These are phyloP conservation scores for Pseudocercospora eumusae DNA, from an alignment of 2,329 filamentous ascomycete genomes.

Conservation along the genomic window DNA sequence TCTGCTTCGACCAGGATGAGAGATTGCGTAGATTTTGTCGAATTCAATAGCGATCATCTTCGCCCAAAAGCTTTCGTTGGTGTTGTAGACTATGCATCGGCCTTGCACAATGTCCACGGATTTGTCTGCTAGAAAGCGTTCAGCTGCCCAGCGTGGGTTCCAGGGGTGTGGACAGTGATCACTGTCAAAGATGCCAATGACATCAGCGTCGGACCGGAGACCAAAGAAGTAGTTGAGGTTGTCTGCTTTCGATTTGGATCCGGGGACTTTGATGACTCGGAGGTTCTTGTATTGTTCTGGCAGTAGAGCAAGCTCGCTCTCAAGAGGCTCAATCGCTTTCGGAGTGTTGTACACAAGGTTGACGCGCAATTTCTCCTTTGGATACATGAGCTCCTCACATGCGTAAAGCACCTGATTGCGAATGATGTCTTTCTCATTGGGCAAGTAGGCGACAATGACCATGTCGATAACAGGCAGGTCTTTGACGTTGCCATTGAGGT, in stretches of 20 bases:
- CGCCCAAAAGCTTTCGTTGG: conserved; percentile 47
- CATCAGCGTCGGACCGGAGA: conserved; percentile 48
- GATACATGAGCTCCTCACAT: conserved; percentile 51
- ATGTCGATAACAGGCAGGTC: conserved; percentile 50
- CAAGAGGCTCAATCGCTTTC: conserved; percentile 49
- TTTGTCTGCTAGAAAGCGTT: conserved; percentile 48
- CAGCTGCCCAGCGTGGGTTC: conserved; percentile 52
- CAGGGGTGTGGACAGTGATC: conserved; percentile 55
- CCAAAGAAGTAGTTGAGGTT: conserved; percentile 54
- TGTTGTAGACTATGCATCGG: conserved; percentile 53
- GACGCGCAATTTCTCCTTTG: conserved; percentile 50
- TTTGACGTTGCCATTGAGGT: conserved; percentile 31
- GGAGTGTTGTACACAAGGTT: conserved; percentile 55
- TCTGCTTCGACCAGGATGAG: conserved; percentile 51
- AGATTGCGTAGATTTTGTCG: conserved; percentile 56
- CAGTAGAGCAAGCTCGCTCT: conserved; percentile 46
- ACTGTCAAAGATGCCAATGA: conserved; percentile 54
- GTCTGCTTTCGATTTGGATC: conserved; percentile 54
- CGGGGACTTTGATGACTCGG: conserved; percentile 51
- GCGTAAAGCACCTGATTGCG: conserved; percentile 51
- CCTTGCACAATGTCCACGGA: conserved; percentile 54
- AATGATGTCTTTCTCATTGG: conserved; percentile 55
- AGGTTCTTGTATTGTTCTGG: conserved; percentile 44
- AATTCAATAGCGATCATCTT: conserved; percentile 54
- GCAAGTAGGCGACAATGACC: conserved; percentile 54